Evolutionary conservation across 78 protist species (phyloP).

Genomic region (Chrysochromulina parva): DNA sequence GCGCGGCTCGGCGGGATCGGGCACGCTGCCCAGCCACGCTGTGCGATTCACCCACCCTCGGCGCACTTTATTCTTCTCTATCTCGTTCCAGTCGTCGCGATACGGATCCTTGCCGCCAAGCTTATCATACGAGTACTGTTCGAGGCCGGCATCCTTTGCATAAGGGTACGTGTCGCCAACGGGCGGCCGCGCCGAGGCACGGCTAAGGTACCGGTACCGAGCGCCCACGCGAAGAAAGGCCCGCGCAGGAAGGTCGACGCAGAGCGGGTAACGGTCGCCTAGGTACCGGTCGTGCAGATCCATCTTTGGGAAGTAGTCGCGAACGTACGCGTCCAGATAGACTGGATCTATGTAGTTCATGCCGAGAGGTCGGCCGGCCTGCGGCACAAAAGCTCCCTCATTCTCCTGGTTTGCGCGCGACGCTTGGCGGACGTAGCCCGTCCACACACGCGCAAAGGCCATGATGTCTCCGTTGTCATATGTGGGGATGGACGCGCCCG

Average conservation of each 20-base stretch:
- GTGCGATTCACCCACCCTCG: too few relatives aligned
- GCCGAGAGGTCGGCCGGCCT: too few relatives aligned
- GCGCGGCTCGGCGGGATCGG: too few relatives aligned
- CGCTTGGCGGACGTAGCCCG: background rate
- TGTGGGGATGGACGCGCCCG: background rate
- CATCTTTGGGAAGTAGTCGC: conserved; percentile 24
- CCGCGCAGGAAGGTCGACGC: background rate
- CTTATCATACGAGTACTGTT: background rate
- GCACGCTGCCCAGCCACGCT: too few relatives aligned
- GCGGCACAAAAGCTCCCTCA: too few relatives aligned
- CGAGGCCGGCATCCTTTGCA: too few relatives aligned
- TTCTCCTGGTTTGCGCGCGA: conserved; percentile 13
- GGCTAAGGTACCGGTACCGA: background rate
- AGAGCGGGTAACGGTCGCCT: conserved; percentile 24
- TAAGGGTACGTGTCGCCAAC: too few relatives aligned
- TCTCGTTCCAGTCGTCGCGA: too few relatives aligned
- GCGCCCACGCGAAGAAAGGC: background rate
- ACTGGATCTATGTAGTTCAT: conserved; percentile 9
- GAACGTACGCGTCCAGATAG: background rate
- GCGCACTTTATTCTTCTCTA: too few relatives aligned
- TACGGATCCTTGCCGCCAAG: background rate
- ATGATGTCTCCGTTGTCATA: conserved; percentile 29
- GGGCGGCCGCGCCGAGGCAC: too few relatives aligned
- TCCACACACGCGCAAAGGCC: conserved; percentile 2
- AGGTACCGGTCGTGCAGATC: background rate